A percentile compares a stretch with the other conserved stretches of the same genome.
Conservation (phyloP, 495 filamentous ascomycete genomes). For the Penicillium salamii region DNA sequence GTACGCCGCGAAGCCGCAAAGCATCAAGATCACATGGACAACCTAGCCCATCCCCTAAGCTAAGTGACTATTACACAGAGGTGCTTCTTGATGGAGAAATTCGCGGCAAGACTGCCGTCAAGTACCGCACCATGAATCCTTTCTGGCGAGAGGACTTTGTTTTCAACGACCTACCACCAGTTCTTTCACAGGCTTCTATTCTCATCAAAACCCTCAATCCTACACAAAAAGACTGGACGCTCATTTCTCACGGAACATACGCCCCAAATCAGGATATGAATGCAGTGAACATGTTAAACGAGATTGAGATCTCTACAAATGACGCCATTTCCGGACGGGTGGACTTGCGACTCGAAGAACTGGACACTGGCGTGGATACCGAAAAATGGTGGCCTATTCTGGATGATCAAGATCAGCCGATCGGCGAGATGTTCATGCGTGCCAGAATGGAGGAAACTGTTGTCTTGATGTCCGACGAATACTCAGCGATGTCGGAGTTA, state of each 20-base stretch:
- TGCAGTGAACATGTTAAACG: conserved; percentile 42
- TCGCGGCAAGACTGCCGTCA: conserved; percentile 78
- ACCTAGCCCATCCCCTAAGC: conserved; percentile 25
- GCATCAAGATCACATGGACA: conserved; percentile 36
- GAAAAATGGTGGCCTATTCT: conserved; percentile 90
- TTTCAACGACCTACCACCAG: conserved; percentile 78
- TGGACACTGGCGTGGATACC: conserved; percentile 72
- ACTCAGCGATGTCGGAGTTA: conserved; percentile 77
- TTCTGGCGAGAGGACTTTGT: conserved; percentile 95
- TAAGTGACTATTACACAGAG: conserved; percentile 74
- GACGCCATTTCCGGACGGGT: conserved; percentile 70
- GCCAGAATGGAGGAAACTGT: conserved; percentile 82
- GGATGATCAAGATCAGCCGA: conserved; percentile 65
- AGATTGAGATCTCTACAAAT: conserved; percentile 51
- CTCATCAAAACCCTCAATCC: conserved; percentile 67
- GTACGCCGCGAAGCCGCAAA: conserved; percentile 39
- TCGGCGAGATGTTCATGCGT: conserved; percentile 87
- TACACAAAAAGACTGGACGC: conserved; percentile 52
- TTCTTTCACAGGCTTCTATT: conserved; percentile 76
- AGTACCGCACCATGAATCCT: conserved; percentile 75
- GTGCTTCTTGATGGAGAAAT: conserved; percentile 89
- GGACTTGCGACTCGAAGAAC: conserved; percentile 79
- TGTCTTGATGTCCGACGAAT: conserved; percentile 82
- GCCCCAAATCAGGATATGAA: conserved; percentile 42
- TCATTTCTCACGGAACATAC: conserved; percentile 47